Conservation (phyloP, 306 rosid species). For the Styphnolobium japonicum region DNA sequence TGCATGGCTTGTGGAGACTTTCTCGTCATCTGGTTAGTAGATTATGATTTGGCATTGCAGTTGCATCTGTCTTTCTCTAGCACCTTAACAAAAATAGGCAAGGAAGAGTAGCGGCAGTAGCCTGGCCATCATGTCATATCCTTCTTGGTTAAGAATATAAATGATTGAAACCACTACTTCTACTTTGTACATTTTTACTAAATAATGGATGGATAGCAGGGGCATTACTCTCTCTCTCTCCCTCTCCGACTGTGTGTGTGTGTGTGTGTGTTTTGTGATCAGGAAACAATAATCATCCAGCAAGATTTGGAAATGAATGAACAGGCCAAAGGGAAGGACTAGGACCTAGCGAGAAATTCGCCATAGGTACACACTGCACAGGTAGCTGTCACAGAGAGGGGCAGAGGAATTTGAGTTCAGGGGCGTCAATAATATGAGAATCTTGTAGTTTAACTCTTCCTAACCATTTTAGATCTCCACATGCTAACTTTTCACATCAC, state of each 20-base stretch:
- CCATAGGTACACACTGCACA: slow-evolving; percentile 11
- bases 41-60: not conserved
- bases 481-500: slow-evolving; percentile 39
- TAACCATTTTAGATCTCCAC: slow-evolving; percentile 2
- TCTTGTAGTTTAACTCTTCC: slow-evolving; percentile 2
- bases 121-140: not conserved
- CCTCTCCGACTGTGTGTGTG: too few relatives aligned
- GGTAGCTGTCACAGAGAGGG: not conserved
- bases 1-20: slow-evolving; percentile 22
- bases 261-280: not conserved
- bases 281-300: not conserved
- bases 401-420: not conserved
- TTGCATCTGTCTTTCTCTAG: slow-evolving; percentile 1
- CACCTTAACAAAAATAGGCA: slow-evolving; percentile 21
- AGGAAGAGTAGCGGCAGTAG: too few relatives aligned
- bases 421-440: not conserved
- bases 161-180: slow-evolving; percentile 18
- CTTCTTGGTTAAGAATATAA: not conserved
- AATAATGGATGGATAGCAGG: not conserved
- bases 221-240: not conserved
- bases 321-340: not conserved
- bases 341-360: not conserved
- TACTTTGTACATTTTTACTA: not conserved
- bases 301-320: slow-evolving; percentile 10
- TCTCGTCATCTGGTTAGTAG: not conserved